Base-by-base conservation (phyloP, 1,139 yeast species). In the Suhomyces bolitotheri region DNA sequence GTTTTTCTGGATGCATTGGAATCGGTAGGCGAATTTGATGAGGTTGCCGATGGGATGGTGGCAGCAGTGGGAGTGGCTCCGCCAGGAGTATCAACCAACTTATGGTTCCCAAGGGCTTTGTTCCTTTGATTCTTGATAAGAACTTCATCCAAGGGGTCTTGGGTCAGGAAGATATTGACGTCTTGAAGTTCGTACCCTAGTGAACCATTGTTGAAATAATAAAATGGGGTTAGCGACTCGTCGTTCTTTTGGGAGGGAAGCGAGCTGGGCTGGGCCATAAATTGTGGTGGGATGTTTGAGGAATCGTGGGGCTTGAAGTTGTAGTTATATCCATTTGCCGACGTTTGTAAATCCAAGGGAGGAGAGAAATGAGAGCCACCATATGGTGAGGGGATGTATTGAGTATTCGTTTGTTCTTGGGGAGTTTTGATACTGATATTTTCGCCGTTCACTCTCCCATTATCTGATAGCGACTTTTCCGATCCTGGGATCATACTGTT, bases 101-200 rank as follows among this genome's bases (percentile, higher is more conserved):
- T 13, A 13, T 27, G 20, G 14, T 6, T 14, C 1, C 31, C 30
- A n/a, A 27, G 27, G n/a, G 28, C 10, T 20, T 22, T 38, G n/a
- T 30, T 12, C 12, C 39, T 44, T 7, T 17, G 20, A 21, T 38
- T 34, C n/a, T 36, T 35, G 23, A 51, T 39, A 25, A 68, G 55
- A 2, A 64, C 50, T 19, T 66, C 73, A 31, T 68, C 76, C 20
- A 70, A 51, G 0, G 74, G 75, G 27, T 58, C 59, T 21, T 54
- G 63, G 36, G 57, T 65, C 42, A 55, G 62, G 40, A 68, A 69
- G 11, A 66, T 58, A 42, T 64, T 64, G 21, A 56, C 53, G 32
- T 66, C 70, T 23, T 56, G 63, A 9, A 58, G 45, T 5, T 57
- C 58, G 16, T 50, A 44, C 11, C 47, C 45, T 31, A 41, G 39